These are phyloP conservation scores for Keithomyces neogunnii DNA, from an alignment of 2,329 filamentous ascomycete genomes.

Conservation along the genomic window DNA sequence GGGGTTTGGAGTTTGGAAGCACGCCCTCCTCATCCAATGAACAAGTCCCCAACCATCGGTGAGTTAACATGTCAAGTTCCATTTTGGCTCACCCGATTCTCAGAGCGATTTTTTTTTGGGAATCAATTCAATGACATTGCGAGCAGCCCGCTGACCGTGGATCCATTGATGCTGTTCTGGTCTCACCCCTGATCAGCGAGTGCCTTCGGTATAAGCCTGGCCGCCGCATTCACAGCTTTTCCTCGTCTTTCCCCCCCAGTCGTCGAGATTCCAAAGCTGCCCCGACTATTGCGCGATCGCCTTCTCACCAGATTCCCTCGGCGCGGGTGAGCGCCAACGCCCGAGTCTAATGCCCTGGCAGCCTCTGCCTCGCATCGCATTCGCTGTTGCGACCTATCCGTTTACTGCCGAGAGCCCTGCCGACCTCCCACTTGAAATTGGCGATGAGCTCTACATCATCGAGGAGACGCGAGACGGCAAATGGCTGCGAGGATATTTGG, in stretches of 20 bases:
- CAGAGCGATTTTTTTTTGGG: neutral
- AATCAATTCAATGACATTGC: constrained; percentile 1
- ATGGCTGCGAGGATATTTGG: constrained; percentile 93
- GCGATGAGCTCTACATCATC: constrained; percentile 97
- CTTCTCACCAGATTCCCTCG: neutral
- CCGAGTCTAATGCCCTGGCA: constrained; percentile 76
- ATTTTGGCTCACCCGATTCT: neutral
- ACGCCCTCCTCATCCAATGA: neutral
- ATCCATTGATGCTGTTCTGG: constrained; percentile 1
- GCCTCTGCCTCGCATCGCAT: constrained; percentile 92
- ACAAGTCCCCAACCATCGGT: neutral
- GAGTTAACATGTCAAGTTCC: neutral
- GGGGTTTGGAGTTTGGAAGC: constrained; percentile 6
- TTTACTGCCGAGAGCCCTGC: constrained; percentile 80
- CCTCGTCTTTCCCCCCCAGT: neutral
- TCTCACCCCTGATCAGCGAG: constrained; percentile 5
- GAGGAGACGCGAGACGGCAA: constrained; percentile 87
- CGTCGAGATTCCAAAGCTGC: neutral
- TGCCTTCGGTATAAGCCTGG: neutral
- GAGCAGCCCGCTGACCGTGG: constrained; percentile 1
- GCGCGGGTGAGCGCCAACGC: constrained; percentile 9
- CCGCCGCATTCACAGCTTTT: neutral
- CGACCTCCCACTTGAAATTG: constrained; percentile 92
- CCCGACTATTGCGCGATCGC: neutral
- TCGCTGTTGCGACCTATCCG: constrained; percentile 92